Evolutionary conservation across 805 yeast species (phyloP).

Genomic region (Kodamaea kaohsiungensis): DNA sequence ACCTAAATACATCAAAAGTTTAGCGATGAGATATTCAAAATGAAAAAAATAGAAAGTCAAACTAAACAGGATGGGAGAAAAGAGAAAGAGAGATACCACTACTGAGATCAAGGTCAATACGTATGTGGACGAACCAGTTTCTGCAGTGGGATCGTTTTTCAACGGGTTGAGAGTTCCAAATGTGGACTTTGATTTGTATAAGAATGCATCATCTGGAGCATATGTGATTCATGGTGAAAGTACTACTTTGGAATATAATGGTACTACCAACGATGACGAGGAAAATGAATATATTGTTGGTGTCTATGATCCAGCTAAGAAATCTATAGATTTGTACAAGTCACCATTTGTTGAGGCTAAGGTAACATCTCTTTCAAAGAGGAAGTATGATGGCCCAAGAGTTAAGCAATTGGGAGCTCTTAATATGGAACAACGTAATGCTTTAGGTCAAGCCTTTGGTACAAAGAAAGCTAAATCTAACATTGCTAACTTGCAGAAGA

Average conservation of each 20-base stretch:
- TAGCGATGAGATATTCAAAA: constrained; percentile 8
- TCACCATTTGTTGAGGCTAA: constrained; percentile 62
- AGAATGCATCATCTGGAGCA: constrained; percentile 38
- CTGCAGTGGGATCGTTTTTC: constrained; percentile 72
- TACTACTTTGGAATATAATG: constrained; percentile 71
- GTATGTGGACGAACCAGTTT: constrained; percentile 44
- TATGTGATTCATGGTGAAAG: constrained; percentile 76
- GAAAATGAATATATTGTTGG: constrained; percentile 68
- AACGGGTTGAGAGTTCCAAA: constrained; percentile 71
- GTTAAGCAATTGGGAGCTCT: constrained; percentile 56
- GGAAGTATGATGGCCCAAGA: constrained; percentile 59
- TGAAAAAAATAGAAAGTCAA: not conserved
- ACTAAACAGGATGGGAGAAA: constrained; percentile 13
- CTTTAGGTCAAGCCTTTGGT: constrained; percentile 95
- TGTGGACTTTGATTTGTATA: constrained; percentile 63
- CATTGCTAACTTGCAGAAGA: constrained; percentile 74
- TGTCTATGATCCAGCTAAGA: constrained; percentile 67
- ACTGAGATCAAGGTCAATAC: constrained; percentile 43
- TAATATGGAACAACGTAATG: constrained; percentile 66
- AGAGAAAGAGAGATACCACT: constrained; percentile 35
- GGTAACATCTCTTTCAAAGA: constrained; percentile 62
- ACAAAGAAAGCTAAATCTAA: constrained; percentile 95
- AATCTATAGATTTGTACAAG: constrained; percentile 62
- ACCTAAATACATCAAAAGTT: not conserved
- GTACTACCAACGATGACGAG: constrained; percentile 39